Evolutionary conservation across 148 eudicot genomes (phyloP).

Genomic region (Gaultheria prostrata): DNA sequence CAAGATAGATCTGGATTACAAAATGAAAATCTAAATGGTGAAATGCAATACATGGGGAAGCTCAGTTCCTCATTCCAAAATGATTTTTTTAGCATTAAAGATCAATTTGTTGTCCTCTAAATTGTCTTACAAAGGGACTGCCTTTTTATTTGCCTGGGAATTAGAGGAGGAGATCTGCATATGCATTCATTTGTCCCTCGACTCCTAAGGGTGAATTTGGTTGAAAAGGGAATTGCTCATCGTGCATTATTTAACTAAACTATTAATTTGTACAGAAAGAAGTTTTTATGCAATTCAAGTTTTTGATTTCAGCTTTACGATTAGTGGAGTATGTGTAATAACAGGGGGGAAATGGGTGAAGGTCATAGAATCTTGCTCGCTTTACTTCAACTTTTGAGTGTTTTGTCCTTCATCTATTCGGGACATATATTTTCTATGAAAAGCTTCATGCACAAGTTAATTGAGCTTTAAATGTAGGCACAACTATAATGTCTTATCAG

Average conservation of each 20-base stretch:
- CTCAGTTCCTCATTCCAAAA: neutral
- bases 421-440: neutral
- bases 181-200: neutral
- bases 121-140: neutral
- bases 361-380: constrained; percentile 5
- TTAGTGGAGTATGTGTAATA: neutral
- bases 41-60: neutral
- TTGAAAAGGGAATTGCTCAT: neutral
- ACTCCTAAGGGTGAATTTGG: neutral
- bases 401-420: neutral
- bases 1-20: neutral
- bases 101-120: neutral
- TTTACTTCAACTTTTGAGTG: neutral
- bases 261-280: neutral
- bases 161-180: constrained; percentile 1
- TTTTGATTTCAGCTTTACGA: neutral
- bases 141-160: neutral
- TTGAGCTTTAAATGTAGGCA: neutral
- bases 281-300: neutral
- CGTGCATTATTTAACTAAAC: neutral
- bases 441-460: neutral
- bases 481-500: neutral
- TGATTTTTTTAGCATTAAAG: neutral
- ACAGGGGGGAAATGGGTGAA: neutral
- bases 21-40: neutral